Percentiles rank a stretch among this genome's conserved stretches.
phyloP scores from a whole-genome alignment of 2,329 filamentous ascomycete genomes.

The Amauroascus niger region DNA sequence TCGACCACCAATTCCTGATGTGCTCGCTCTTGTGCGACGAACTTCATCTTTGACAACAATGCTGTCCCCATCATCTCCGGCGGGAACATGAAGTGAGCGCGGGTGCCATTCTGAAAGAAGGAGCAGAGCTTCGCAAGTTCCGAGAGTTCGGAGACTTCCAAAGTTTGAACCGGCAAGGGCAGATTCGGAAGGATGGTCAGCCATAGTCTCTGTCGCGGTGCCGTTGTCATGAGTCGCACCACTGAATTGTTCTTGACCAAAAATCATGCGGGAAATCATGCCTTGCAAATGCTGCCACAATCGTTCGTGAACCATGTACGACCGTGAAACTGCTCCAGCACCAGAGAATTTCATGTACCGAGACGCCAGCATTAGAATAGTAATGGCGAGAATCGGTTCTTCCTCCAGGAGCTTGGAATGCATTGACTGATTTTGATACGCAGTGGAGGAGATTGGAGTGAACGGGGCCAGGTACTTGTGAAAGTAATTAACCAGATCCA shows the following conservation, averaged over 20 bases:
- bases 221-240: conserved; percentile 62
- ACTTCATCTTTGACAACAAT: conserved; percentile 44
- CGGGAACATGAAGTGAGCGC: conserved; percentile 45
- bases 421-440: conserved; percentile 63
- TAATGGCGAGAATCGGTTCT: conserved; percentile 78
- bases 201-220: conserved; percentile 39
- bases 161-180: conserved; percentile 18
- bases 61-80: conserved; percentile 46
- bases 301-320: conserved; percentile 77
- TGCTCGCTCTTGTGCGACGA: conserved; percentile 25
- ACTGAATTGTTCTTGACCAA: conserved; percentile 83
- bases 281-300: conserved; percentile 80
- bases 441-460: conserved; percentile 78
- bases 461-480: conserved; percentile 75
- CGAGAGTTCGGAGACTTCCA: conserved; percentile 69
- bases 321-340: conserved; percentile 63
- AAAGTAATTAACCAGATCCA: conserved; percentile 83
- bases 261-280: conserved; percentile 86
- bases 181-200: conserved; percentile 25
- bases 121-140: conserved; percentile 53
- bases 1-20: conserved; percentile 29
- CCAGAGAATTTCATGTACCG: conserved; percentile 66
- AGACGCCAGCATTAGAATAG: conserved; percentile 75
- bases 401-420: conserved; percentile 72
- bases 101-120: conserved; percentile 51